Percentiles rank a stretch among this genome's conserved stretches.
Evolutionary conservation across 257 asterid species (phyloP).

Genomic region (Petunia axillaris): DNA sequence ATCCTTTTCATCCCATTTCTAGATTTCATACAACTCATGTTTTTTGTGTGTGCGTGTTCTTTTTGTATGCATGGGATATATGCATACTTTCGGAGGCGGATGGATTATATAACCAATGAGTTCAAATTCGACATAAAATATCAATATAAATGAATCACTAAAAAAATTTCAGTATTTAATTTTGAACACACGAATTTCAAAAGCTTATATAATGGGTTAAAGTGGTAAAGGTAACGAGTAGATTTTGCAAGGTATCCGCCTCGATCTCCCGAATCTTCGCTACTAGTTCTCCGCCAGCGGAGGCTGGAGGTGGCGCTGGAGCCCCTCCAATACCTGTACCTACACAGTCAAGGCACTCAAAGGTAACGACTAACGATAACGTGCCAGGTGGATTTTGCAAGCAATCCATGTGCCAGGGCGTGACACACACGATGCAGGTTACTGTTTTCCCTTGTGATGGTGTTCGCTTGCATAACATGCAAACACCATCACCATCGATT

Average conservation of each 20-base stretch:
- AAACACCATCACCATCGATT: constrained; percentile 64
- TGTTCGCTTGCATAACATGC: constrained; percentile 69
- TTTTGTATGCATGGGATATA: not conserved
- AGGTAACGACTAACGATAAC: constrained; percentile 39
- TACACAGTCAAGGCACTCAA: constrained; percentile 77
- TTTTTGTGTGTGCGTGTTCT: not conserved
- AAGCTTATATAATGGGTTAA: no score
- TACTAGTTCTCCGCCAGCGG: constrained; percentile 47
- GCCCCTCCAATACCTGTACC: constrained; percentile 60
- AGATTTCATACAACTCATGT: not conserved
- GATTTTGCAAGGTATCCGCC: constrained; percentile 42
- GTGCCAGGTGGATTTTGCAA: constrained; percentile 42
- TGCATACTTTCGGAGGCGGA: not conserved
- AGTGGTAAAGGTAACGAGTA: no score
- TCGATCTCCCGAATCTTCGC: constrained; percentile 64
- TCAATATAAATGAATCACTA: no score
- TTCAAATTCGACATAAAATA: not conserved
- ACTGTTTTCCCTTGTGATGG: constrained; percentile 51
- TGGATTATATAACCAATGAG: not conserved
- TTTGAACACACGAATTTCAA: no score
- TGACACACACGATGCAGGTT: constrained; percentile 63
- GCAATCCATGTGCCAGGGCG: constrained; percentile 87
- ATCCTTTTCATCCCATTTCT: not conserved
- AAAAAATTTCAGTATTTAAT: no score
- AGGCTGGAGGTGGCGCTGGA: constrained; percentile 44